Base-by-base conservation (phyloP, 306 rosid genomes). In the Canavalia gladiata region DNA sequence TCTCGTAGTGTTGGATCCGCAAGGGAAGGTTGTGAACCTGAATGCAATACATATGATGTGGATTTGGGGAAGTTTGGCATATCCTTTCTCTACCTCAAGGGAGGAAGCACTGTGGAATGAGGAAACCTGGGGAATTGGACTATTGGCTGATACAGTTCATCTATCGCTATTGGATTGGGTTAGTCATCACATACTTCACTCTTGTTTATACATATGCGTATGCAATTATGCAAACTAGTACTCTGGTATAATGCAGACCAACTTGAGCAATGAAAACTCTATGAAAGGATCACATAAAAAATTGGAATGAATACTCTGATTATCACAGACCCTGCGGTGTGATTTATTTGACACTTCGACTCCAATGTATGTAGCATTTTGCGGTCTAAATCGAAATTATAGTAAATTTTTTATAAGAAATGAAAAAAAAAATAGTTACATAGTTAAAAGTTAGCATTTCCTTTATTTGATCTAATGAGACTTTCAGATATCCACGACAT, bases 21-120 rank as follows among this genome's bases (percentile, higher is more conserved):
- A 79, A 51, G 97, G 97, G 2, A 86, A 75, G 56, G 83, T 87
- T 39, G 84, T 81, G 30, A 86, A 90, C 85, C 46, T 35, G 47
- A 92, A 92, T 72, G 97, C 97, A 42, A 62, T 92, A 8, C 90
- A 90, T 78, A 84, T 90, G 90, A 87, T 92, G 90, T 92, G 94
- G 86, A 88, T 92, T 37, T 92, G 91, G 91, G 92, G 97, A 88
- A 88, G 91, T 80, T 0, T 66, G 47, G 92, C 94, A 2, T 89
- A 81, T 75, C 94, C 94, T 45, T 92, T 92, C 78, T 83, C 88
- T n/a, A 62, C 62, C 63, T 42, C 30, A 70, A 81, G 43, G 43
- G 97, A 92, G 87, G 83, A 81, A 63, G 49, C 86, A 33, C 84
- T 92, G 65, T 92, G 97, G 94, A 79, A 81, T 51, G 83, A 81